These are phyloP conservation scores for Leccinellum albellum DNA, from an alignment of 768 basidiomycete species.

Conservation along the genomic window DNA sequence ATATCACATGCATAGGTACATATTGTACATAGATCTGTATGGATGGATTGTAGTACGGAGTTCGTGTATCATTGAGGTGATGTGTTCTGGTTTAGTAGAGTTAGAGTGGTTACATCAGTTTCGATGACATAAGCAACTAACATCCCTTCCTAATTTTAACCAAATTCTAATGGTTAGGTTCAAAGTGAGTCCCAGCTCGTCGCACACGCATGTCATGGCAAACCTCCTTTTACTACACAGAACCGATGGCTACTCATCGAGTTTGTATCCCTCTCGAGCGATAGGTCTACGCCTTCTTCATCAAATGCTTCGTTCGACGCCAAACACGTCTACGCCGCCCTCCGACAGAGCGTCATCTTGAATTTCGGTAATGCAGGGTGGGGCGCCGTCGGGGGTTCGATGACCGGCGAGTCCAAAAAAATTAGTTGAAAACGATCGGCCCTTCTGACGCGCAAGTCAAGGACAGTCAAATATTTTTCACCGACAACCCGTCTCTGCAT, in stretches of 20 bases:
- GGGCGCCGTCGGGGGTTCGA: constrained; percentile 49
- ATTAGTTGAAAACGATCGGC: neutral
- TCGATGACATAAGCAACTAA: constrained; percentile 13
- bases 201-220: neutral
- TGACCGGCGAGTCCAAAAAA: constrained; percentile 40
- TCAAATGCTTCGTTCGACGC: constrained; percentile 32
- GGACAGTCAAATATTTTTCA: constrained; percentile 83
- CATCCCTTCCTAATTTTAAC: constrained; percentile 16
- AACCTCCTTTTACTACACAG: constrained; percentile 35
- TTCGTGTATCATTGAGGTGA: neutral
- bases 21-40: neutral
- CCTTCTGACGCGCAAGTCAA: constrained; percentile 28
- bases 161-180: constrained; percentile 45
- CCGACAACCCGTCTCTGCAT: constrained; percentile 81
- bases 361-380: constrained; percentile 87
- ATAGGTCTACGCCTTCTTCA: constrained; percentile 26
- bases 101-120: neutral
- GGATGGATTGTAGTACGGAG: neutral
- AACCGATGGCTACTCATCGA: constrained; percentile 90
- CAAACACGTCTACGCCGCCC: constrained; percentile 63
- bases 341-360: constrained; percentile 60
- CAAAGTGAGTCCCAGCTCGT: constrained; percentile 41
- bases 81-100: neutral
- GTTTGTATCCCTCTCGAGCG: constrained; percentile 50
- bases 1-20: constrained; percentile 6